Evolutionary conservation across 2,329 filamentous ascomycete genomes (phyloP).

Genomic region (Pseudocercospora ulei): DNA sequence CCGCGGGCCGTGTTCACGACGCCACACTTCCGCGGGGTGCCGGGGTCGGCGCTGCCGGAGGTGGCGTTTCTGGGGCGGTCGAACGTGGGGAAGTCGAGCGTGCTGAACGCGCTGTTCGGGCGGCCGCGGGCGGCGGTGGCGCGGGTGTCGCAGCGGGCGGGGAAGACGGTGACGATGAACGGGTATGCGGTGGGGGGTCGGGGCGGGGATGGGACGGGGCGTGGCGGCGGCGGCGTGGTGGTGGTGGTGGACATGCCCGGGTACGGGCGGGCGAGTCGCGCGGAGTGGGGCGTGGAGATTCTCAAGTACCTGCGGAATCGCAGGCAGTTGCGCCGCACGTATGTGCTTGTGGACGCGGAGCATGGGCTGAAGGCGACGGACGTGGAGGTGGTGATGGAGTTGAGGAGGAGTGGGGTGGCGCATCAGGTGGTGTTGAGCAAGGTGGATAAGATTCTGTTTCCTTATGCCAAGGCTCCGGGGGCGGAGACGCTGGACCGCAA

Average conservation of each 20-base stretch:
- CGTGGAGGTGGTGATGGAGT: constrained; percentile 46
- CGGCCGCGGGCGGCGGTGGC: constrained; percentile 38
- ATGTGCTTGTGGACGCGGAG: constrained; percentile 54
- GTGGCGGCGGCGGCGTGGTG: too few species aligned
- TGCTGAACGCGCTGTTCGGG: constrained; percentile 56
- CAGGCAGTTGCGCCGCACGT: constrained; percentile 54
- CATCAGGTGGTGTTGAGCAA: constrained; percentile 61
- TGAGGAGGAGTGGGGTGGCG: constrained; percentile 49
- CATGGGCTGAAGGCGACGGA: constrained; percentile 57
- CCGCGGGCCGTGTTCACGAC: constrained; percentile 52
- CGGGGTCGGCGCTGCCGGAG: constrained; percentile 49
- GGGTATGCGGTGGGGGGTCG: constrained; percentile 52
- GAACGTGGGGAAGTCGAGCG: constrained; percentile 59
- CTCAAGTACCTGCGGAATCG: constrained; percentile 56
- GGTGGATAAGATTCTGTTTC: constrained; percentile 48
- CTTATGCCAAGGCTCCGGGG: constrained; percentile 25
- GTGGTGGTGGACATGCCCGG: constrained; percentile 63
- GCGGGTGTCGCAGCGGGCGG: constrained; percentile 50
- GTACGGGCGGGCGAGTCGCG: constrained; percentile 54
- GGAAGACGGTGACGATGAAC: constrained; percentile 57
- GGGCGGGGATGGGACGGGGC: constrained; percentile 64
- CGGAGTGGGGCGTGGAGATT: constrained; percentile 57
- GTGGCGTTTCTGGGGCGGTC: constrained; percentile 59
- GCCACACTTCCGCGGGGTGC: constrained; percentile 51
- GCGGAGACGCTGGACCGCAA: constrained; percentile 27